phyloP scores from a whole-genome alignment of 108 stramenopile species.

The Pelagomonas calceolata region DNA sequence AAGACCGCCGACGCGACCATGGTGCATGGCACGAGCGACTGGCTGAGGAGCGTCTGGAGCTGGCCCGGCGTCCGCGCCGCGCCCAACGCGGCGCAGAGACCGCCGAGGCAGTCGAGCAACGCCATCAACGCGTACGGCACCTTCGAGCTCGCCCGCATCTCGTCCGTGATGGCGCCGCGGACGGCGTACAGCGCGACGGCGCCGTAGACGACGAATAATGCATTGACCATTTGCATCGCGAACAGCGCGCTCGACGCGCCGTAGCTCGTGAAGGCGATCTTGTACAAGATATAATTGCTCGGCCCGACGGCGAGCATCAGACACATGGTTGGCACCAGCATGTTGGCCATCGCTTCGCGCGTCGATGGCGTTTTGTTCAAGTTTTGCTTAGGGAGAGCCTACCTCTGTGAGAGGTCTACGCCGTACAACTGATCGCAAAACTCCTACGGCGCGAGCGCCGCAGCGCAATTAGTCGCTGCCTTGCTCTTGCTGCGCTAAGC shows the following conservation, averaged over 20 bases:
- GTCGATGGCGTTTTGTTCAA: no score
- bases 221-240: constrained; percentile 13
- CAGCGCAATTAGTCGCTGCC: no score
- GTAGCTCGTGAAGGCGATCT: constrained; percentile 13
- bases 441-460: no score
- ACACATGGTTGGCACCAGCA: no score
- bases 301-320: no score
- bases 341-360: no score
- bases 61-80: constrained; percentile 10
- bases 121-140: constrained; percentile 10
- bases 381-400: no score
- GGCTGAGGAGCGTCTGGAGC: constrained; percentile 19
- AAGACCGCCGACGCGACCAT: constrained; percentile 6
- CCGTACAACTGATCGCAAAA: no score
- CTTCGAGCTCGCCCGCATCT: not conserved
- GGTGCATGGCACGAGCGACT: constrained; percentile 13
- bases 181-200: constrained; percentile 5
- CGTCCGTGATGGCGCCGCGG: not conserved
- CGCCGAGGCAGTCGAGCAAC: constrained; percentile 14
- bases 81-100: constrained; percentile 17
- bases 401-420: no score
- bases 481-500: no score
- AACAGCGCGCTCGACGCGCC: constrained; percentile 10
- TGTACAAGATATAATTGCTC: no score
- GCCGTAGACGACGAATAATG: constrained; percentile 12